Conservation (phyloP, 2,329 filamentous ascomycete genomes). For the Colletotrichum filicis region DNA sequence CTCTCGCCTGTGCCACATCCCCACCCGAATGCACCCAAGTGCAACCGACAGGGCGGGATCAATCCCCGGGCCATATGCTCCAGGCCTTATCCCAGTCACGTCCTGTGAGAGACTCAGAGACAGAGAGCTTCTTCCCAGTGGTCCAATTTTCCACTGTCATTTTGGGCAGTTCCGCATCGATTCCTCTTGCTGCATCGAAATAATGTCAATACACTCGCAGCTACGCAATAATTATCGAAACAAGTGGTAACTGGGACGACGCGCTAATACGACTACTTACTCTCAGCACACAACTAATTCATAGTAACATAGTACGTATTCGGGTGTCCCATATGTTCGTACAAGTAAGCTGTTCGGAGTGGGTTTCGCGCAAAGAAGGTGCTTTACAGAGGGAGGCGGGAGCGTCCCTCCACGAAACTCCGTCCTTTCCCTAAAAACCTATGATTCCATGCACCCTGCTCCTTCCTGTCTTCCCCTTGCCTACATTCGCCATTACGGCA, state of each 20-base stretch:
- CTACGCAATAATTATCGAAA: background rate
- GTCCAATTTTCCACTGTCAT: background rate
- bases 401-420: background rate
- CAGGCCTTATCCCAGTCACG: constrained; percentile 5
- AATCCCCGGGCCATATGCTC: constrained; percentile 9
- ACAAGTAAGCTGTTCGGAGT: too few species aligned
- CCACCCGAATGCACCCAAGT: background rate
- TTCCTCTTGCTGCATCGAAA: background rate
- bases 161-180: background rate
- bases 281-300: too few species aligned
- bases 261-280: background rate
- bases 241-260: background rate
- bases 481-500: background rate
- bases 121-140: background rate
- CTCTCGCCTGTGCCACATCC: background rate
- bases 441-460: background rate
- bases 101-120: background rate
- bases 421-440: background rate
- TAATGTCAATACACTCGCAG: background rate
- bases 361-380: background rate
- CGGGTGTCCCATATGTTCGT: too few species aligned
- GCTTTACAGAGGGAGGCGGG: background rate
- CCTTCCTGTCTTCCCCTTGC: background rate
- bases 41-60: constrained; percentile 27
- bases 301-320: too few species aligned